phyloP scores from a whole-genome alignment of 202 grass and related monocot genomes.

The Bolboschoenoplectus hybrid region DNA sequence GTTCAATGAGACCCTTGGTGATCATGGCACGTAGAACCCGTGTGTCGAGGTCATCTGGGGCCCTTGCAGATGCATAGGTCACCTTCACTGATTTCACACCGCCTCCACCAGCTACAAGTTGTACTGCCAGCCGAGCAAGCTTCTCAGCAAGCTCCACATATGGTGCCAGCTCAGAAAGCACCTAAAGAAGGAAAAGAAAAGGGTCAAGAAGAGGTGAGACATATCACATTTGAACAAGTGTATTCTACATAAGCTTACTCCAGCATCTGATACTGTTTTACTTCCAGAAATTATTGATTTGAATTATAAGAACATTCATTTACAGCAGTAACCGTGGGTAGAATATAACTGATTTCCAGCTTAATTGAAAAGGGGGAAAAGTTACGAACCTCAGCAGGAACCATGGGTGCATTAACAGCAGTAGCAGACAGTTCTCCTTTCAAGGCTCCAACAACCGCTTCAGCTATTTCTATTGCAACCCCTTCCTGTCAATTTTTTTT shows the following conservation, averaged over 20 bases:
- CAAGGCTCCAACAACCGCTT: slow-evolving; percentile 93
- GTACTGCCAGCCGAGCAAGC: slow-evolving; percentile 75
- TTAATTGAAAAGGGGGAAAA: neutral
- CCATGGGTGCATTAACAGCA: slow-evolving; percentile 87
- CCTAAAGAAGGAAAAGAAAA: slow-evolving; percentile 44
- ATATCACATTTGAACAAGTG: slow-evolving; percentile 1
- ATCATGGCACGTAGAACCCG: slow-evolving; percentile 91
- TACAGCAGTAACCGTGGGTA: slow-evolving; percentile 46
- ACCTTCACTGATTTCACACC: slow-evolving; percentile 93
- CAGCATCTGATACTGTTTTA: neutral
- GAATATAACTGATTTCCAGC: slow-evolving; percentile 42
- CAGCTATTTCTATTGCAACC: slow-evolving; percentile 92
- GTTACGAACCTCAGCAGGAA: slow-evolving; percentile 71
- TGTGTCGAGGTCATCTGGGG: slow-evolving; percentile 85
- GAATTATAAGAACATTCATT: neutral
- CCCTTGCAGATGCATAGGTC: slow-evolving; percentile 66
- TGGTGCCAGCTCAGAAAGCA: slow-evolving; percentile 82
- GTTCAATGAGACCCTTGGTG: slow-evolving; percentile 86
- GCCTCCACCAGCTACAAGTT: slow-evolving; percentile 79
- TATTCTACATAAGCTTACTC: slow-evolving; percentile 13
- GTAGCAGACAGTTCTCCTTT: slow-evolving; percentile 94
- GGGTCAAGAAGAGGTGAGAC: neutral
- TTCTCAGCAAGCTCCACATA: slow-evolving; percentile 78
- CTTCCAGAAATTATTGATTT: neutral
- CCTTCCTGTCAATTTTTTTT: slow-evolving; percentile 57